Percentiles rank a stretch among this genome's conserved stretches.
phyloP scores from a whole-genome alignment of 2,329 filamentous ascomycete genomes.

The Colletotrichum sp. region DNA sequence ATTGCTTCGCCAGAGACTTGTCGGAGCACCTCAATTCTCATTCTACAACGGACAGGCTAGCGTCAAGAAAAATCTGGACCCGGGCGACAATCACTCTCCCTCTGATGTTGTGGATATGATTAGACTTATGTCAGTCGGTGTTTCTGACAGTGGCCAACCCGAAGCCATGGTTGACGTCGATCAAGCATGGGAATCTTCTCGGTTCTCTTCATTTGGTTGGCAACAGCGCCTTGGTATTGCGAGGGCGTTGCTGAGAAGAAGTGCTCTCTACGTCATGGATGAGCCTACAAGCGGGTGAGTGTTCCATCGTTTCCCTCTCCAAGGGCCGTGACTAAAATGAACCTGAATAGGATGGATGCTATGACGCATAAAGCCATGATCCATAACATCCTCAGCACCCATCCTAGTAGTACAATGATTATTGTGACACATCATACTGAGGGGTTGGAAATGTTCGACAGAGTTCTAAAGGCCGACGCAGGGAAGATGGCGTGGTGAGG shows the following conservation, averaged over 20 bases:
- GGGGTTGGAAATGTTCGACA: background rate
- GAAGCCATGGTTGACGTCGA: background rate
- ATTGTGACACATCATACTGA: background rate
- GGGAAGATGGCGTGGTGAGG: background rate
- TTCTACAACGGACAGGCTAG: background rate
- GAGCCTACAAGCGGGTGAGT: background rate
- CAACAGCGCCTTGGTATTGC: background rate
- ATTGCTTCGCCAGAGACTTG: background rate
- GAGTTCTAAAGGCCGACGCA: accelerated
- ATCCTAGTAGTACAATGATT: background rate
- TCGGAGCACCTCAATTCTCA: background rate
- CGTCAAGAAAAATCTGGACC: background rate
- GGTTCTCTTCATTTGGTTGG: background rate
- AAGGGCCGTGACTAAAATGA: background rate
- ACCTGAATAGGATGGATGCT: background rate
- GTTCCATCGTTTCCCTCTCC: background rate
- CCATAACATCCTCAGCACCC: background rate
- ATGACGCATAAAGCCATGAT: background rate
- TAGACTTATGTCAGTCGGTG: background rate
- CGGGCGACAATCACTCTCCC: background rate
- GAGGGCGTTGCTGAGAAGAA: background rate
- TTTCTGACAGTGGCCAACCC: accelerated
- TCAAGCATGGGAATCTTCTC: background rate
- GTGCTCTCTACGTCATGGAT: background rate
- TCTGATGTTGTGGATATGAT: background rate